phyloP scores from a whole-genome alignment of 2,329 filamentous ascomycete species.

The Curvularia verruculosa region DNA sequence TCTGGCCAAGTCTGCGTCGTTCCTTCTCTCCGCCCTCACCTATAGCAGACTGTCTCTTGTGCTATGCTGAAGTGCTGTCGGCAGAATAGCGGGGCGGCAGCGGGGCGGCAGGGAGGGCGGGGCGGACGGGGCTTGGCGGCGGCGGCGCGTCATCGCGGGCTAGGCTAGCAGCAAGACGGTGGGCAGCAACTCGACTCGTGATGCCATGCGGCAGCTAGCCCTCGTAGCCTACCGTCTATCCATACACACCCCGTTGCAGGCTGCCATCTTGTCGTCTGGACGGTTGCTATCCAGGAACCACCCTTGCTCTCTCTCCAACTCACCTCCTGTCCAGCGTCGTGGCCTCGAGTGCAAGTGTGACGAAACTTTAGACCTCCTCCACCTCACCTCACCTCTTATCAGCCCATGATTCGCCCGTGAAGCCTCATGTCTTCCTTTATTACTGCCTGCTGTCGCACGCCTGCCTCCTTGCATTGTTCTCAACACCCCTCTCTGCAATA shows the following conservation, averaged over 20 bases:
- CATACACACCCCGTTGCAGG: neutral
- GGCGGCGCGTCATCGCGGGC: constrained; percentile 22
- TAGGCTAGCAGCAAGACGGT: constrained; percentile 2
- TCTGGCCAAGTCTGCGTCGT: neutral
- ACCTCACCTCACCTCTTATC: constrained; percentile 2
- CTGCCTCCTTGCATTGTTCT: constrained; percentile 5
- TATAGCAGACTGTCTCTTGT: neutral
- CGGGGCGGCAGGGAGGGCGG: neutral
- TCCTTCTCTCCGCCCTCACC: neutral
- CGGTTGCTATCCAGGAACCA: neutral
- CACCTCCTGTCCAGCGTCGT: neutral
- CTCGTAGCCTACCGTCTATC: constrained; percentile 13
- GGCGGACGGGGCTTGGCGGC: constrained; percentile 12
- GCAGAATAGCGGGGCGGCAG: neutral
- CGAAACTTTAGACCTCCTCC: constrained; percentile 1
- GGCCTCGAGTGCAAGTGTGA: constrained; percentile 8
- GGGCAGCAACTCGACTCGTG: constrained; percentile 9
- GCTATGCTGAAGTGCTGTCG: neutral
- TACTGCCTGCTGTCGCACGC: constrained; percentile 13
- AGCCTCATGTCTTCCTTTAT: constrained; percentile 32
- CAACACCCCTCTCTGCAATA: constrained; percentile 4
- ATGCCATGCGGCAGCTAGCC: constrained; percentile 5
- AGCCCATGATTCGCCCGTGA: constrained; percentile 13
- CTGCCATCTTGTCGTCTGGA: constrained; percentile 1
- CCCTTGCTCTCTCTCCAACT: neutral